Conservation (phyloP, 2,329 filamentous ascomycete species). For the Rosellinia necatrix region DNA sequence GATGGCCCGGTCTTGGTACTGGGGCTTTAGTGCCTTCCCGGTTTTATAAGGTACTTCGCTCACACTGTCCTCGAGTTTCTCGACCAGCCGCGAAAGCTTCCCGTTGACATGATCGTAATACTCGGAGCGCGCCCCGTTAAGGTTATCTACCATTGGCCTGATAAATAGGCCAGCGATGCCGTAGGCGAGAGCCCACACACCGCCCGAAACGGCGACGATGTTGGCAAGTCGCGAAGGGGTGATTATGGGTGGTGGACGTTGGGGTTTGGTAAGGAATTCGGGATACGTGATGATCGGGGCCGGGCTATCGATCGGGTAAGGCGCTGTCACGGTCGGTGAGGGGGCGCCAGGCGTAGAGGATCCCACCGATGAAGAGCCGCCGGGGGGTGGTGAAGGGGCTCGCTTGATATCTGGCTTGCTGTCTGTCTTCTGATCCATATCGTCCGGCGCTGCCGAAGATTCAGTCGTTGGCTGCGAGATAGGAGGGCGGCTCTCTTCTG, state of each 20-base stretch:
- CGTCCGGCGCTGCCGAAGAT: slow-evolving; percentile 2
- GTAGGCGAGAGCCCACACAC: slow-evolving; percentile 67
- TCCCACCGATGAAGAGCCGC: slow-evolving; percentile 19
- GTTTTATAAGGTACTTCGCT: slow-evolving; percentile 61
- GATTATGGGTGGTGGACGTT: slow-evolving; percentile 63
- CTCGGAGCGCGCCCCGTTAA: slow-evolving; percentile 58
- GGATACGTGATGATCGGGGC: slow-evolving; percentile 73
- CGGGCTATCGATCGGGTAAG: slow-evolving; percentile 49
- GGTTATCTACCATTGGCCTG: slow-evolving; percentile 61
- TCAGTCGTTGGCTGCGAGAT: slow-evolving; percentile 7
- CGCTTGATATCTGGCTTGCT: not conserved
- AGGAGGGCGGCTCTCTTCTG: slow-evolving; percentile 20
- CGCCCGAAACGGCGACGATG: slow-evolving; percentile 62
- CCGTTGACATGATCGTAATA: slow-evolving; percentile 54
- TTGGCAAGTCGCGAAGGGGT: slow-evolving; percentile 63
- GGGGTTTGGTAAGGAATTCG: slow-evolving; percentile 66
- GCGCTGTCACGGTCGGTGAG: slow-evolving; percentile 28
- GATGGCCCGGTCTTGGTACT: slow-evolving; percentile 26
- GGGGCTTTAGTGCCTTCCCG: slow-evolving; percentile 33
- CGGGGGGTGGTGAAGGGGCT: slow-evolving; percentile 1
- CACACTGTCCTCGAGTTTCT: slow-evolving; percentile 60
- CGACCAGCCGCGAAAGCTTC: slow-evolving; percentile 52
- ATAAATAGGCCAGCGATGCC: slow-evolving; percentile 72
- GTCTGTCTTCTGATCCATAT: slow-evolving; percentile 3
- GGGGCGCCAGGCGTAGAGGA: slow-evolving; percentile 9